A percentile compares a stretch with the other conserved stretches of the same genome.
Evolutionary conservation across 192 early-diverging fungal species (phyloP).

Genomic region (Mortierella antarctica): DNA sequence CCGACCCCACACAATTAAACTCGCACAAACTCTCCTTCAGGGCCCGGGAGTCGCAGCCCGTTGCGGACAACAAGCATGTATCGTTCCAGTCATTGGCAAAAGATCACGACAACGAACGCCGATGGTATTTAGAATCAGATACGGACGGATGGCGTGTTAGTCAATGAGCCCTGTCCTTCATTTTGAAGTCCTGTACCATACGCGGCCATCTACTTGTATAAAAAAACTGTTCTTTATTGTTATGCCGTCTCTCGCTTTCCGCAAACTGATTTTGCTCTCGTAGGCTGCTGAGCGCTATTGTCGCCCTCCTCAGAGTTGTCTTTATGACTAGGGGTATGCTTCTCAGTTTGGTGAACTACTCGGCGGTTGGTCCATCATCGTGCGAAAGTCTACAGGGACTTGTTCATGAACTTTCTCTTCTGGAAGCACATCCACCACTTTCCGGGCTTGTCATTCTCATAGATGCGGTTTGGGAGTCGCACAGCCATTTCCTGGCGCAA

Average conservation of each 20-base stretch:
- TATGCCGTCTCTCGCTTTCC: background rate
- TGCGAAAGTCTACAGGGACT: constrained; percentile 63
- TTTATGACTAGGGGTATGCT: background rate
- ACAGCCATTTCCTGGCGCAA: constrained; percentile 88
- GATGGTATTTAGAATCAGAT: constrained; percentile 31
- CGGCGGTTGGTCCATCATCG: background rate
- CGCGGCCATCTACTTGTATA: background rate
- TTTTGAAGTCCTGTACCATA: background rate
- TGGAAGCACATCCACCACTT: constrained; percentile 99
- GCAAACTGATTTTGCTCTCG: background rate
- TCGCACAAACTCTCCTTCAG: background rate
- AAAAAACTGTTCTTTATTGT: background rate
- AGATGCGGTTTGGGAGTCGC: constrained; percentile 82
- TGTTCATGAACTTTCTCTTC: constrained; percentile 99
- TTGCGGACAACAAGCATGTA: constrained; percentile 5
- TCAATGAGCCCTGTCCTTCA: background rate
- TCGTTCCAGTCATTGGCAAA: constrained; percentile 1
- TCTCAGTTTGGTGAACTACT: background rate
- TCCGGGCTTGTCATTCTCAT: constrained; percentile 84
- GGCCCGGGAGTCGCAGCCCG: background rate
- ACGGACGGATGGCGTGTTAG: constrained; percentile 36
- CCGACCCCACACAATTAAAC: constrained; percentile 15
- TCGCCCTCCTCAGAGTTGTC: background rate
- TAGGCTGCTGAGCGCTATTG: background rate
- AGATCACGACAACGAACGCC: constrained; percentile 14